Percentiles rank a stretch among this genome's conserved stretches.
These are phyloP conservation scores for Boletus rex-veris DNA, from an alignment of 768 basidiomycete species.

Conservation along the genomic window DNA sequence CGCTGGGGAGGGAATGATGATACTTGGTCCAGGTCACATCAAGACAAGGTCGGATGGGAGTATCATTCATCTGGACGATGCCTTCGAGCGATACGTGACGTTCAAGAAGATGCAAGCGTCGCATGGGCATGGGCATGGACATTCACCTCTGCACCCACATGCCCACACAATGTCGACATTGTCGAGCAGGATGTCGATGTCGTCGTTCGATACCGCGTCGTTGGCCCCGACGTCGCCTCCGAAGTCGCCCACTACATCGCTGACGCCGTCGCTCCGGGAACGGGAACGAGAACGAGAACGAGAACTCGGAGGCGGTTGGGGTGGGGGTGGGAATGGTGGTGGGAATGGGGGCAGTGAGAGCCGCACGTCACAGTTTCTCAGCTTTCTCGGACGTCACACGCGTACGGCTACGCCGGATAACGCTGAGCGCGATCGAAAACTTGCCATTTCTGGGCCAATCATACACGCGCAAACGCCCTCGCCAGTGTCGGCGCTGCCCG, in stretches of 20 bases:
- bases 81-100: constrained; percentile 87
- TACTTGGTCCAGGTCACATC: neutral
- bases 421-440: constrained; percentile 42
- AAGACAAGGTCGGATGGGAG: constrained; percentile 15
- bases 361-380: constrained; percentile 48
- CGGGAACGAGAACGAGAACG: constrained; percentile 18
- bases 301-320: constrained; percentile 3
- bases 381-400: constrained; percentile 54
- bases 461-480: constrained; percentile 31
- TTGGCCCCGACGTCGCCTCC: constrained; percentile 38
- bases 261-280: constrained; percentile 28
- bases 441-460: constrained; percentile 70
- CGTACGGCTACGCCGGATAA: constrained; percentile 46
- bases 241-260: constrained; percentile 33
- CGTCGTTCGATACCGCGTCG: constrained; percentile 49
- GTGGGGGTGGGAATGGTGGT: neutral
- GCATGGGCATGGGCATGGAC: neutral
- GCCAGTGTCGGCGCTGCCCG: neutral
- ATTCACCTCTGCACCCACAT: constrained; percentile 6
- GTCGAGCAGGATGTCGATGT: constrained; percentile 55
- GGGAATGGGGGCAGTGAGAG: constrained; percentile 28
- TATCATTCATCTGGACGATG: constrained; percentile 60
- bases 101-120: constrained; percentile 54
- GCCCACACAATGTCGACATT: neutral
- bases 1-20: neutral